Percentiles rank a stretch among this genome's conserved stretches.
Evolutionary conservation across 495 filamentous ascomycete species (phyloP).

Genomic region (Achaetomiella virescens): DNA sequence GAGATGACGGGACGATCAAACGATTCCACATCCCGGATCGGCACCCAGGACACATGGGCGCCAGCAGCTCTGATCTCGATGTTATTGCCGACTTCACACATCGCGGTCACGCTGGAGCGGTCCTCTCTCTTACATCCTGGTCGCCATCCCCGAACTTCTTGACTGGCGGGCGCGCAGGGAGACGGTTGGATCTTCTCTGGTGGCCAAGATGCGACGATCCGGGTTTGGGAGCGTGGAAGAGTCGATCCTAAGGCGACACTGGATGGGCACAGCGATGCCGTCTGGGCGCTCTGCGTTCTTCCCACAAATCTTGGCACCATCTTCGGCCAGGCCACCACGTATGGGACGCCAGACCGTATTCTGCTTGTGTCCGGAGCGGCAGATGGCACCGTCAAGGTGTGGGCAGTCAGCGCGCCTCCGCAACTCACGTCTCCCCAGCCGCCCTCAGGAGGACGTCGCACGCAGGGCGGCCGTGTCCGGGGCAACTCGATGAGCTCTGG

Average conservation of each 20-base stretch:
- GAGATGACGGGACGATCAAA: conserved; percentile 93
- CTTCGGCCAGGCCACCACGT: conserved; percentile 62
- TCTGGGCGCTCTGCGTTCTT: conserved; percentile 92
- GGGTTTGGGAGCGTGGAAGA: conserved; percentile 89
- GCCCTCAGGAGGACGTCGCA: conserved; percentile 50
- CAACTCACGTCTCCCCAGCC: conserved; percentile 71
- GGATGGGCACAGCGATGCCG: conserved; percentile 88
- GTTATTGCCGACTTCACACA: conserved; percentile 92
- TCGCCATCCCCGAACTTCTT: conserved; percentile 78
- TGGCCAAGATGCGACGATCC: conserved; percentile 85
- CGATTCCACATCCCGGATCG: conserved; percentile 86
- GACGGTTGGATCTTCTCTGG: conserved; percentile 99
- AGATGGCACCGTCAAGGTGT: conserved; percentile 87
- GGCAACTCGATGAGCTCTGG: conserved; percentile 88
- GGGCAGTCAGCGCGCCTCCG: conserved; percentile 90
- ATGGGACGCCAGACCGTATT: conserved; percentile 75
- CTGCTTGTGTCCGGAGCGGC: conserved; percentile 87
- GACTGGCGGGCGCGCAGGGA: conserved; percentile 72
- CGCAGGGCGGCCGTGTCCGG: conserved; percentile 72
- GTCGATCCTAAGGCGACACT: conserved; percentile 95
- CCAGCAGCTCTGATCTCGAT: conserved; percentile 67
- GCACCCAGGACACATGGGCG: conserved; percentile 47
- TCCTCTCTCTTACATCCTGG: conserved; percentile 80
- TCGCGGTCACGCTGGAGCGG: conserved; percentile 83
- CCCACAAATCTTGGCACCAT: conserved; percentile 74